Conservation (phyloP, 768 basidiomycete genomes). For the Leccinum pellstonianum region DNA sequence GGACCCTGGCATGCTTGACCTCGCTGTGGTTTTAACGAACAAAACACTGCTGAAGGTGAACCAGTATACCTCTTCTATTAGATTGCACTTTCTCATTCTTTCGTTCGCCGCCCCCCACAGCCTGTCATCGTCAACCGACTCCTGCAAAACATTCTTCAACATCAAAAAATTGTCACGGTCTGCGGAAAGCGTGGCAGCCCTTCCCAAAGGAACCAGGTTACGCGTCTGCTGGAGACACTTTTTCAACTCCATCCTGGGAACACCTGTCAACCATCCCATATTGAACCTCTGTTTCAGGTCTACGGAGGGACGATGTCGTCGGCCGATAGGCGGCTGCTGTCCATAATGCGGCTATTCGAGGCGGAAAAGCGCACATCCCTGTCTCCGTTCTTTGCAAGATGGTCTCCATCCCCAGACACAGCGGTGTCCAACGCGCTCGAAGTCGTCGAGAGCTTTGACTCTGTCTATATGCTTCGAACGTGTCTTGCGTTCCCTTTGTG, state of each 20-base stretch:
- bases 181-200: conserved; percentile 30
- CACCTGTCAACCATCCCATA: conserved; percentile 81
- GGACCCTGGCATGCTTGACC: conserved; percentile 38
- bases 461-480: conserved; percentile 64
- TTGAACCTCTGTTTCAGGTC: conserved; percentile 71
- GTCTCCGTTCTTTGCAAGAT: conserved; percentile 58
- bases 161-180: conserved; percentile 56
- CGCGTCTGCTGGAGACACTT: conserved; percentile 58
- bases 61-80: background rate
- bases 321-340: conserved; percentile 64
- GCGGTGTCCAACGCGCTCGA: conserved; percentile 54
- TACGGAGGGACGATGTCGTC: conserved; percentile 72
- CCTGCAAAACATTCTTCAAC: conserved; percentile 74
- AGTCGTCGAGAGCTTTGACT: conserved; percentile 61
- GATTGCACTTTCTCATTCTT: background rate
- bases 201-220: conserved; percentile 44
- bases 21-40: conserved; percentile 43
- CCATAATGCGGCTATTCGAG: conserved; percentile 80
- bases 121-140: conserved; percentile 72
- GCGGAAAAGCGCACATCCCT: conserved; percentile 62
- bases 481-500: conserved; percentile 70
- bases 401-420: conserved; percentile 53
- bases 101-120: conserved; percentile 31
- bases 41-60: conserved; percentile 63
- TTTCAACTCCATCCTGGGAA: conserved; percentile 74